Evolutionary conservation across 139 green algal genomes (phyloP), one percentile per base, ranked within the genome.

Genomic region (Limnomonas spitsbergensis): DNA sequence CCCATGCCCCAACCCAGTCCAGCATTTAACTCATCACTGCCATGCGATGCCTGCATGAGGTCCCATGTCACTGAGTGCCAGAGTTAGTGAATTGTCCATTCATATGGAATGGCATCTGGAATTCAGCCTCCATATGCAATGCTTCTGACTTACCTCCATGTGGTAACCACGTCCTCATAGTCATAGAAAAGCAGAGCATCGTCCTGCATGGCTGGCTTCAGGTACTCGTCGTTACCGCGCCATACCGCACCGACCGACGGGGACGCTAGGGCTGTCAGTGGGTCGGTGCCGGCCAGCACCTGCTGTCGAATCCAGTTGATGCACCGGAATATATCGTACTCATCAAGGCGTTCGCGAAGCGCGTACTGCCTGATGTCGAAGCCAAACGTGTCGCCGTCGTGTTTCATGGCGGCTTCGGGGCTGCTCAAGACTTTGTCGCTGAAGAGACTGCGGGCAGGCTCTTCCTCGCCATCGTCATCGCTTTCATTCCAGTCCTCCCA

Each of bases 161-260:
- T 40, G 0, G 40, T 68, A 2, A 79, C 40, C 42, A 77, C 66
- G 27, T 89, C 86, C 31, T 89, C 84, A 76, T 89, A 97, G 78
- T 95, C 91, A 36, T 94, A 86, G 14, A 88, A 89, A 20, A 97
- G 80, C 66, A 98, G 81, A 0, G 85, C 80, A 68, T 98, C 94
- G 2, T 95, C 87, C 32, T 71, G 39, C 53, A 94, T 66, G 0
- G 84, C 83, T 1, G 94, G 92, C 26, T 80, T 73, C 4, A 96
- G 81, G 76, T 89, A 92, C 0, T 40, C 53, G 34, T 97, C 93
- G 37, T 85, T 87, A 1, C 61, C 35, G 87, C 86, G 93, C 34
- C 89, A 82, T 26, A 29, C 69, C 4, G 53, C 40, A n/a, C 54
- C 32, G 4, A 34, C 27, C 2, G 2, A n/a, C 14, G 32, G 36